A percentile compares a stretch with the other conserved stretches of the same genome.
These are phyloP conservation scores for Podospora bellae-mahoneyi DNA, from an alignment of 495 filamentous ascomycete species.

Conservation along the genomic window DNA sequence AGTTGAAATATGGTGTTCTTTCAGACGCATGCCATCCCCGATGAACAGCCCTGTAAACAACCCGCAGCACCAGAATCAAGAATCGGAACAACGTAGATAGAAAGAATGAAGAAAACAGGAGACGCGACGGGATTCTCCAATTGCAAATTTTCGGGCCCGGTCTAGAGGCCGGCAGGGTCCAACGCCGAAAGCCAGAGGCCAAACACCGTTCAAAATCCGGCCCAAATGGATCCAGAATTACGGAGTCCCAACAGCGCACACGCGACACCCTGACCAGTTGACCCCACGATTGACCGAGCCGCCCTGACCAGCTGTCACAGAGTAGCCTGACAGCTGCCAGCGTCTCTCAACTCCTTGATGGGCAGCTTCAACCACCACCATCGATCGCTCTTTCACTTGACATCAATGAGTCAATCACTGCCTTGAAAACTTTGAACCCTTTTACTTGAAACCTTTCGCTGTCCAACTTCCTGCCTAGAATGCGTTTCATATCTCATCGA, in stretches of 20 bases:
- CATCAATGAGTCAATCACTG: neutral
- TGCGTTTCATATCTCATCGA: no score
- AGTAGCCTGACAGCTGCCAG: neutral
- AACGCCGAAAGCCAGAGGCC: neutral
- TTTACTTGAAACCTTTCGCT: no score
- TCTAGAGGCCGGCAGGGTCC: slow-evolving; percentile 8
- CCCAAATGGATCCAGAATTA: slow-evolving; percentile 11
- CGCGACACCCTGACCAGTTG: neutral
- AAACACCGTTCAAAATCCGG: neutral
- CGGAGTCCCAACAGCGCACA: slow-evolving; percentile 4
- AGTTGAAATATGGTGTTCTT: neutral
- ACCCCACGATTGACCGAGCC: neutral
- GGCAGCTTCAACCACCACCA: neutral
- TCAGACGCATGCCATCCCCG: neutral
- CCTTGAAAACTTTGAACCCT: neutral
- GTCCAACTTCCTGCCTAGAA: no score
- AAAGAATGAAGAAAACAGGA: neutral
- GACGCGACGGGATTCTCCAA: neutral
- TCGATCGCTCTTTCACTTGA: neutral
- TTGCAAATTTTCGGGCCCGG: slow-evolving; percentile 4
- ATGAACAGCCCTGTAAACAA: slow-evolving; percentile 3
- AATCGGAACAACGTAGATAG: neutral
- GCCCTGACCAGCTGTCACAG: neutral
- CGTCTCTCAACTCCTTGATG: neutral
- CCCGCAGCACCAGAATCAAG: neutral